Evolutionary conservation across 176 grass and related monocot genomes (phyloP), one percentile per base, ranked within the genome.

Genomic region (Saccharum officinarum): DNA sequence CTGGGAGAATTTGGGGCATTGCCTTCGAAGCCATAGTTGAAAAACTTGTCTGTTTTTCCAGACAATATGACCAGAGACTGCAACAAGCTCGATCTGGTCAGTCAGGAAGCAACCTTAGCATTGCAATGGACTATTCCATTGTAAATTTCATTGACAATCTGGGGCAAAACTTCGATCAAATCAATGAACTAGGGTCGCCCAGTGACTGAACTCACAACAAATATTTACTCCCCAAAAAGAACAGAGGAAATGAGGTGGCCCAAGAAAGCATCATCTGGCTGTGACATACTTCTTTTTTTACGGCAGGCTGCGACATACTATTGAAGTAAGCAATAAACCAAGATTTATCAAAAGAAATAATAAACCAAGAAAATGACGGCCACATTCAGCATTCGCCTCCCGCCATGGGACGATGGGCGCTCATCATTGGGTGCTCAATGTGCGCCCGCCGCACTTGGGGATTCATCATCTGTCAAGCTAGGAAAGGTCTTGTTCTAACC

Each of bases 11-110:
- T 82, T 75, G 78, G 30, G 66, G 31, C 7, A 73, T 67, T 74
- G 67, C 12, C 49, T 86, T 86, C 41, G 90, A 83, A 79, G 83
- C 79, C 90, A 88, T 88, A 70, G 67, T 41, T 28, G 39, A 33
- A 22, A 82, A 15, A 33, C 22, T 12, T 62, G 22, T 17, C 23
- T 59, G 34, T 74, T 50, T 75, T 49, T 68, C 73, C 73, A 80
- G 57, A 37, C 77, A 55, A 80, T 55, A 64, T 40, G 8, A 31
- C n/a, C 31, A 67, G 26, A 33, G 17, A 75, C 12, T 11, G 3
- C 45, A 26, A 31, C 23, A 75, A 66, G 23, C 34, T 81, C 16
- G 37, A 67, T 66, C 33, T 40, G 52, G 44, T 74, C 70, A 81
- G 15, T 74, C 41, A 74, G 17, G 63, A 75, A 74, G 22, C 59